Evolutionary conservation across 768 basidiomycete genomes (phyloP).

Genomic region (Tubosaeta sp.): DNA sequence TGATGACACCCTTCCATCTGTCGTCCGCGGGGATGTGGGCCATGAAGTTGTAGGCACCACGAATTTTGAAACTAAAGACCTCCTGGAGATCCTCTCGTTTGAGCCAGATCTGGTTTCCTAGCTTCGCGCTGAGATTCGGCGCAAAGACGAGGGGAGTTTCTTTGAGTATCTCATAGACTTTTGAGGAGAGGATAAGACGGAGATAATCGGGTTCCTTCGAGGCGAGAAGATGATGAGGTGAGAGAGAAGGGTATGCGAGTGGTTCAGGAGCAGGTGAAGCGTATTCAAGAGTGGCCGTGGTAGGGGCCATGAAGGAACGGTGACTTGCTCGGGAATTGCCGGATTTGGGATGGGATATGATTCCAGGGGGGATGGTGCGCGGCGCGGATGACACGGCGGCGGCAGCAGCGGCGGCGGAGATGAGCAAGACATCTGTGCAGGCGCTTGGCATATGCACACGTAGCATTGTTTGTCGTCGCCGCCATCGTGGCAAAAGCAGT

Average conservation of each 20-base stretch:
- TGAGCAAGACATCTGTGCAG: too few species aligned
- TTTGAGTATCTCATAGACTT: slow-evolving; percentile 84
- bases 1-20: slow-evolving; percentile 95
- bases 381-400: slow-evolving; percentile 4
- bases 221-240: slow-evolving; percentile 59
- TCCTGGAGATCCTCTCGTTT: slow-evolving; percentile 97
- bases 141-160: slow-evolving; percentile 90
- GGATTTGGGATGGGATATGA: slow-evolving; percentile 2
- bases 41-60: slow-evolving; percentile 99
- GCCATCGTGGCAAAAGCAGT: not conserved
- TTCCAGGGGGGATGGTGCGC: not conserved
- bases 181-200: slow-evolving; percentile 80
- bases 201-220: slow-evolving; percentile 81
- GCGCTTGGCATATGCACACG: too few species aligned
- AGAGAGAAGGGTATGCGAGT: slow-evolving; percentile 61
- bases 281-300: slow-evolving; percentile 59
- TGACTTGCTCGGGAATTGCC: slow-evolving; percentile 19
- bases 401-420: not conserved
- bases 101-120: slow-evolving; percentile 93
- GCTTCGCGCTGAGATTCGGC: slow-evolving; percentile 75
- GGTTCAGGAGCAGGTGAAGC: slow-evolving; percentile 66
- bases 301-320: slow-evolving; percentile 17
- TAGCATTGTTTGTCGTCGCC: too few species aligned
- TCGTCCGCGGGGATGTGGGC: slow-evolving; percentile 82
- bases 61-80: slow-evolving; percentile 98